These are phyloP conservation scores for Pichia exigua DNA, from an alignment of 805 yeast genomes.

Conservation along the genomic window DNA sequence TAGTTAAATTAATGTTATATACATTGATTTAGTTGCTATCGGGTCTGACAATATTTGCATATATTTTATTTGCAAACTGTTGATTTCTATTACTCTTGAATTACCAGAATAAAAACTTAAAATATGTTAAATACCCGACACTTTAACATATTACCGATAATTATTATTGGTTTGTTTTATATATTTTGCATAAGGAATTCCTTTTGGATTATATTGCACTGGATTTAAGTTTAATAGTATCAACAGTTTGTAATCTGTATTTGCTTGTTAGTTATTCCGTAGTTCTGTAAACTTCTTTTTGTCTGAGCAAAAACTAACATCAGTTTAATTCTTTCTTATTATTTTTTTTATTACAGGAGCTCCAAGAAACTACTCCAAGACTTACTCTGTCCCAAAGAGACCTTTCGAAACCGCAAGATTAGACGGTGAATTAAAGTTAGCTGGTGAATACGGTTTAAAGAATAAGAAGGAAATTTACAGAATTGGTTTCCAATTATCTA, in stretches of 20 bases:
- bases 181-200: neutral
- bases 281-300: conserved; percentile 27
- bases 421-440: conserved; percentile 98
- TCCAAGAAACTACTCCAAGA: conserved; percentile 99
- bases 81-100: neutral
- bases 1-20: neutral
- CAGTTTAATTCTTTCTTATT: neutral
- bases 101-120: neutral
- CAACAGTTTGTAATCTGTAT: neutral
- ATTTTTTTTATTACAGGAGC: conserved; percentile 51
- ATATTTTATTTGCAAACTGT: neutral
- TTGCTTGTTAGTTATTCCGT: neutral
- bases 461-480: conserved; percentile 99
- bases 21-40: neutral
- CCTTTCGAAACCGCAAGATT: conserved; percentile 99
- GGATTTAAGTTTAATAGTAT: neutral
- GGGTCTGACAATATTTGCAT: conserved; percentile 1
- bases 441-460: conserved; percentile 99
- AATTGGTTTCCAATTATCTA: conserved; percentile 98
- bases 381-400: conserved; percentile 99
- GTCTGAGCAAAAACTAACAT: neutral
- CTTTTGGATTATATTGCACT: neutral
- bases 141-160: conserved; percentile 43
- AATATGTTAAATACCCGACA: conserved; percentile 71
- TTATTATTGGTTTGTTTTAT: neutral